A percentile compares a stretch with the other conserved stretches of the same genome.
Evolutionary conservation across 768 basidiomycete genomes (phyloP).

Genomic region (Tulasnella sp.): DNA sequence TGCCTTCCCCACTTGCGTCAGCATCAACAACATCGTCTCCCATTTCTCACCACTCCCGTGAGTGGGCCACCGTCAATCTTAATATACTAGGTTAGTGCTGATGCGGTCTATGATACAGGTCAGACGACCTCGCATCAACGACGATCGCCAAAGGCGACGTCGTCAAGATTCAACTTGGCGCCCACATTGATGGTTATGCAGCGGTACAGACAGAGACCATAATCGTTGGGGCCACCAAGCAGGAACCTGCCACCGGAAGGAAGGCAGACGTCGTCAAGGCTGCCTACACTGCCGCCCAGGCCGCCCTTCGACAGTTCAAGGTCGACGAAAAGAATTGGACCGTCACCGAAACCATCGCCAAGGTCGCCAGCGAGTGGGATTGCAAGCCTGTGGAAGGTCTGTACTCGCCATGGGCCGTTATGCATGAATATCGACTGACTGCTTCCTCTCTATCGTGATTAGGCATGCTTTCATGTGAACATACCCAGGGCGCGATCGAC

Average conservation of each 20-base stretch:
- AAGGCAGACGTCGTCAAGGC: constrained; percentile 90
- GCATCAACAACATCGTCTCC: constrained; percentile 90
- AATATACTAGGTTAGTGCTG: constrained; percentile 8
- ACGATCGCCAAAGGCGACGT: constrained; percentile 75
- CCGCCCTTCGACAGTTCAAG: constrained; percentile 82
- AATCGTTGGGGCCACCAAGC: constrained; percentile 66
- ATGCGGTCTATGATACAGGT: constrained; percentile 32
- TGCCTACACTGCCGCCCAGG: constrained; percentile 86
- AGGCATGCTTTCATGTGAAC: constrained; percentile 95
- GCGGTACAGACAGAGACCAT: constrained; percentile 89
- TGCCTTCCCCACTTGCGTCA: constrained; percentile 89
- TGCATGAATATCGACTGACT: not conserved
- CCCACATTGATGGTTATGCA: constrained; percentile 96
- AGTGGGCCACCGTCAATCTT: not conserved
- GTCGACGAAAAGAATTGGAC: constrained; percentile 92
- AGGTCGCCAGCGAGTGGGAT: constrained; percentile 57
- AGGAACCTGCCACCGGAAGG: constrained; percentile 68
- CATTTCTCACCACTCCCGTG: constrained; percentile 95
- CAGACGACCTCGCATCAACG: constrained; percentile 59
- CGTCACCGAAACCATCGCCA: constrained; percentile 76
- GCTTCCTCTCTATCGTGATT: not conserved
- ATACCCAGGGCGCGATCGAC: constrained; percentile 87
- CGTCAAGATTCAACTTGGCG: constrained; percentile 92
- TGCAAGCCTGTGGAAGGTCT: constrained; percentile 92
- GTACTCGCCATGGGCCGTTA: constrained; percentile 17